These are phyloP conservation scores for Cercospora sesami DNA, from an alignment of 2,329 filamentous ascomycete genomes.

Conservation along the genomic window DNA sequence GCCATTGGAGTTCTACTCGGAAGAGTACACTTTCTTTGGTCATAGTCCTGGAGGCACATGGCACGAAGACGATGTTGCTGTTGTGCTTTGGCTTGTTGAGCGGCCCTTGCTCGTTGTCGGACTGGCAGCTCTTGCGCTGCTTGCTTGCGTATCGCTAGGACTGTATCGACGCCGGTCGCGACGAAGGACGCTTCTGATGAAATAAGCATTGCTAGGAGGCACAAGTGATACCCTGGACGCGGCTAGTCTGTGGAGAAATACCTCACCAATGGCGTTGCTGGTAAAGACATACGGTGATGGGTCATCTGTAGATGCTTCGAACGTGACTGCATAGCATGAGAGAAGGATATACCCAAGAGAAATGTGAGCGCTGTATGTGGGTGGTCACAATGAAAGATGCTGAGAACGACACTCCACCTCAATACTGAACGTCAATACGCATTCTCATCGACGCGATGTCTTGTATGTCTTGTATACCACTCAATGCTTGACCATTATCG, in stretches of 20 bases:
- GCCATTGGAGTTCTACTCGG: conserved; percentile 35
- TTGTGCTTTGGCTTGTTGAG: conserved; percentile 35
- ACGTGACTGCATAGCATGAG: not conserved
- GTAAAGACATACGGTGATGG: no score
- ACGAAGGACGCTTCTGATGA: not conserved
- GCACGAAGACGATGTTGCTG: conserved; percentile 36
- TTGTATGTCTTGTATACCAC: no score
- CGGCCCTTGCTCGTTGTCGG: conserved; percentile 6
- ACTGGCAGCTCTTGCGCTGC: not conserved
- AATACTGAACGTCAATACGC: no score
- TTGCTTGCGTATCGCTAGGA: not conserved
- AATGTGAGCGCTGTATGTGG: not conserved
- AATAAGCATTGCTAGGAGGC: not conserved
- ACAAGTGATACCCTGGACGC: not conserved
- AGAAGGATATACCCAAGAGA: not conserved
- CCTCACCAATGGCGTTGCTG: not conserved
- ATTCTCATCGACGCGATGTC: no score
- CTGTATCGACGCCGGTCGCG: not conserved
- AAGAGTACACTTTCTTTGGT: conserved; percentile 38
- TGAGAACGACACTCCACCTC: no score
- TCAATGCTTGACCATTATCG: not conserved
- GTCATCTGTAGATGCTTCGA: no score
- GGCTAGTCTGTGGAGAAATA: not conserved
- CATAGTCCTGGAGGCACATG: conserved; percentile 38
- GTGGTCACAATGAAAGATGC: not conserved